Evolutionary conservation across 768 basidiomycete genomes (phyloP).

Genomic region (Imleria badia): DNA sequence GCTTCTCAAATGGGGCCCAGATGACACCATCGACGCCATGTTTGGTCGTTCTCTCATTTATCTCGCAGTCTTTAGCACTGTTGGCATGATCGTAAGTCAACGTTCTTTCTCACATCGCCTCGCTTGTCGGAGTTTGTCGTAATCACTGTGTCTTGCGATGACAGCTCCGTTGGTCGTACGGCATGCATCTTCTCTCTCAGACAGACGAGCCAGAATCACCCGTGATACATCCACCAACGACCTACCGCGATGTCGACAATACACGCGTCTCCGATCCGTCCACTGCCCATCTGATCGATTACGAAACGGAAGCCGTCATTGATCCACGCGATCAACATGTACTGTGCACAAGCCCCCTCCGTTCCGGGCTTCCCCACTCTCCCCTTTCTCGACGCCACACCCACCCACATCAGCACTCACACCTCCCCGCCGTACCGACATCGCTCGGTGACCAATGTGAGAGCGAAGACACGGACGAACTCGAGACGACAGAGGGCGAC

Average conservation of each 20-base stretch:
- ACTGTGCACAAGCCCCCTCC: not conserved
- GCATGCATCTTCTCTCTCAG: constrained; percentile 75
- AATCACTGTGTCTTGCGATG: too few relatives aligned
- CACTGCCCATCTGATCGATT: constrained; percentile 10
- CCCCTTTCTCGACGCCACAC: not conserved
- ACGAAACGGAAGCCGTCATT: not conserved
- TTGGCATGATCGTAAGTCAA: constrained; percentile 95
- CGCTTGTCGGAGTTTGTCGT: not conserved
- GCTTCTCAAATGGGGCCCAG: constrained; percentile 73
- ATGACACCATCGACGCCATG: constrained; percentile 86
- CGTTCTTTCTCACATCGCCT: constrained; percentile 15
- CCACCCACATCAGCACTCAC: constrained; percentile 3
- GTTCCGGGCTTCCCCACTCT: not conserved
- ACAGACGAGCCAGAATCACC: constrained; percentile 25
- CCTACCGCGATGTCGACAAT: constrained; percentile 13
- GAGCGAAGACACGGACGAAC: constrained; percentile 18
- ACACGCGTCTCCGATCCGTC: too few relatives aligned
- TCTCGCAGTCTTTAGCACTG: constrained; percentile 87
- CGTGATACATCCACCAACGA: not conserved
- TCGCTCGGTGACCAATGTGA: constrained; percentile 27
- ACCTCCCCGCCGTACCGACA: constrained; percentile 23
- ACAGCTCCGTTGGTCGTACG: constrained; percentile 91
- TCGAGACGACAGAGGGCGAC: constrained; percentile 17
- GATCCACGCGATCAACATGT: not conserved
- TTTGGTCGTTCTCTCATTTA: constrained; percentile 89